Base-by-base conservation (phyloP, 1,284 basidiomycete species). In the Ceratobasidium papillatum region DNA sequence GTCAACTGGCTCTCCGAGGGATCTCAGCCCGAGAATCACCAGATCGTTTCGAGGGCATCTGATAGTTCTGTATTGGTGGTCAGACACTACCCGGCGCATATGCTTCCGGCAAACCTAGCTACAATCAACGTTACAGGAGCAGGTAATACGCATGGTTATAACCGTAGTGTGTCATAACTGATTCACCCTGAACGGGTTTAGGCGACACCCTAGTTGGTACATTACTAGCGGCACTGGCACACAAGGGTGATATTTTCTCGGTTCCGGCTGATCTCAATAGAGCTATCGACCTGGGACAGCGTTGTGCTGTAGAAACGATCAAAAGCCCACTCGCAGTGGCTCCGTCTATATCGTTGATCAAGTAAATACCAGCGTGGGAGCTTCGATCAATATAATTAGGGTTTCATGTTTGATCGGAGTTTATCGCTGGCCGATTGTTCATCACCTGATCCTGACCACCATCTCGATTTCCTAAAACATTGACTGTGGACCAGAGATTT, bases 91-190 rank as follows among this genome's bases (percentile, higher is more conserved):
- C 87, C 91, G 1, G 85, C 93, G 12, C 80, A 88, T 4, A 77
- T 78, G 0, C 80, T 91, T 8, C 78, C 83, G 1, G 80, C 81
- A n/a, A 80, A 83, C 49, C 80, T 90, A 9, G 82, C 90, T 8
- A 47, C 43, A 17, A 61, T 61, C 36, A 95, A 91, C 78, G 93
- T 94, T 11, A 98, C 95, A 0, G 96, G 96, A 2, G 95, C 94
- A 1, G 96, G 96, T 0, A 95, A 98, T 41, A 9, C 25, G 17
- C 14, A 5, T 45, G 19, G 5, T 0, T 22, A n/a, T 8, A 27
- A 43, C 17, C n/a, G 27, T 54, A 61, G 1, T 12, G 22, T 54
- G 1, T 41, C n/a, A 22, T n/a, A 25, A 25, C 34, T 34, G 1
- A 38, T 41, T 38, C 36, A 27, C 9, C 1, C 17, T 14, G 5